Base-by-base conservation (phyloP, 805 yeast genomes). In the Starmerella bombi region DNA sequence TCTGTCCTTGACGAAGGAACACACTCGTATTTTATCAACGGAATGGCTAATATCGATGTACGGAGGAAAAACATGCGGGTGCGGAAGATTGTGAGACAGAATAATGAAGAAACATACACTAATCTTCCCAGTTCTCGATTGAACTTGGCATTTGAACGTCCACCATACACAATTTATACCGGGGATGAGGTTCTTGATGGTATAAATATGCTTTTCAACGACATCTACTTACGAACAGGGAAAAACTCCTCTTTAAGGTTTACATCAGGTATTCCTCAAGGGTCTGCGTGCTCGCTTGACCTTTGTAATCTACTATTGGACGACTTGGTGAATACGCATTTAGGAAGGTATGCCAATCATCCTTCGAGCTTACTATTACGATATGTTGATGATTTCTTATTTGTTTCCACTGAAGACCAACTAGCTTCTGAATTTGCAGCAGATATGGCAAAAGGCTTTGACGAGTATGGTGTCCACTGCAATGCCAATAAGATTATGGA, bases 381-480 rank as follows among this genome's bases (percentile, higher is more conserved):
- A 39, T 57, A 82, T 17, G 93, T 84, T 0, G 97, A 86, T 59
- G 97, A 86, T 56, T 86, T 86, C 52, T 55, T 86, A 21, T 64
- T 83, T n/a, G 59, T 86, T 0, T 69, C 91, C 0, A 63, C 74
- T 0, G 54, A 64, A 27, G 21, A 50, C 9, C 38, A 43, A 0
- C 51, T 55, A 9, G 65, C 75, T 0, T 32, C 61, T 2, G 18
- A 16, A 10, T 40, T 34, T 23, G 32, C 29, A 12, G 22, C 15
- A 3, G 10, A 14, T 1, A 41, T 46, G 41, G 5, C 25, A 5
- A 16, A 12, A 4, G 50, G 44, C 5, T 46, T 46, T 15, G n/a
- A n/a, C 2, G 42, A 31, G 12, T 41, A 44, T 16, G 50, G 48
- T 3, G 32, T 37, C 8, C 25, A 2, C 10, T 38, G 37, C 20